Evolutionary conservation across 1,284 basidiomycete species (phyloP).

Genomic region (Pterulicium gracile): DNA sequence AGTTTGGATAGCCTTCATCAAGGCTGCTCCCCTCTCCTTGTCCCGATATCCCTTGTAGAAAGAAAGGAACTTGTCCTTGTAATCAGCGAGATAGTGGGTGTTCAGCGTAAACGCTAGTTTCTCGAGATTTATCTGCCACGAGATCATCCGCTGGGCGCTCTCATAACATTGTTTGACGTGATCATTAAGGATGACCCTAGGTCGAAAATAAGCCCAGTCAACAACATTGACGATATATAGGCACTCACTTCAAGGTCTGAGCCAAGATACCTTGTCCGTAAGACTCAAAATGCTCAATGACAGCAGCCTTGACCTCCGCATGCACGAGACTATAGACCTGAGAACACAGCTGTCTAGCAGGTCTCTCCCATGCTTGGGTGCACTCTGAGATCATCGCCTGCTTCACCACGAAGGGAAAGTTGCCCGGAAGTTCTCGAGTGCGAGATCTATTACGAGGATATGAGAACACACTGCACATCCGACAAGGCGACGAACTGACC

Average conservation of each 20-base stretch:
- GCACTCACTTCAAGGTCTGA: conserved; percentile 39
- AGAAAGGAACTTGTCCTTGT: conserved; percentile 43
- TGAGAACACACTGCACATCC: background rate
- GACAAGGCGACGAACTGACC: conserved; percentile 26
- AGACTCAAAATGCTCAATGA: conserved; percentile 35
- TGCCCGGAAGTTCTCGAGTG: conserved; percentile 57
- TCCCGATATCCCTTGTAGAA: conserved; percentile 23
- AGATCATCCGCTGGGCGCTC: conserved; percentile 27
- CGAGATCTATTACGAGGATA: conserved; percentile 33
- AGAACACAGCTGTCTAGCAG: conserved; percentile 38
- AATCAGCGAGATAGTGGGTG: conserved; percentile 43
- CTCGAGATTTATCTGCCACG: conserved; percentile 46
- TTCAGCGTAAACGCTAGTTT: conserved; percentile 44
- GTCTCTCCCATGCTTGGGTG: conserved; percentile 36
- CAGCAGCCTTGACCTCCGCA: conserved; percentile 28
- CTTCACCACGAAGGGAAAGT: conserved; percentile 54
- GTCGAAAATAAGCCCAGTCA: background rate
- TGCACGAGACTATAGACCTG: conserved; percentile 27
- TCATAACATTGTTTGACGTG: conserved; percentile 33
- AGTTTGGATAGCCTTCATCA: conserved; percentile 2
- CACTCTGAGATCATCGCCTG: conserved; percentile 34
- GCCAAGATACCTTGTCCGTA: conserved; percentile 44
- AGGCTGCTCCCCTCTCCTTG: background rate
- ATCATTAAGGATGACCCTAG: conserved; percentile 34
- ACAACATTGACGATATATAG: background rate